phyloP scores from a whole-genome alignment of 1,284 basidiomycete species.

The Boletus mariae region DNA sequence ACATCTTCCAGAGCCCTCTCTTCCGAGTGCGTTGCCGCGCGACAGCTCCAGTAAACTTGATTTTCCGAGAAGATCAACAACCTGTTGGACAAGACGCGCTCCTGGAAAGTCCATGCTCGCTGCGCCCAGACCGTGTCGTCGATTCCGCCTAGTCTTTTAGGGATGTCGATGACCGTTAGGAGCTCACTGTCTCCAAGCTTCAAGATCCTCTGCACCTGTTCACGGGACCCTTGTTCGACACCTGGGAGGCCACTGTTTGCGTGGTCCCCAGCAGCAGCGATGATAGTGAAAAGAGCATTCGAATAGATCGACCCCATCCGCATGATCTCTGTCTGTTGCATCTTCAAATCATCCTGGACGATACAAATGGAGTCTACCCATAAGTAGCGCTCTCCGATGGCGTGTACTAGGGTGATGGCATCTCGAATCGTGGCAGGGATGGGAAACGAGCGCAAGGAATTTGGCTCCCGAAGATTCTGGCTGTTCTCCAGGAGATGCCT shows the following conservation, averaged over 20 bases:
- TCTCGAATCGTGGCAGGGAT: constrained; percentile 21
- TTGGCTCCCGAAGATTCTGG: constrained; percentile 4
- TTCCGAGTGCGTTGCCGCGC: constrained; percentile 10
- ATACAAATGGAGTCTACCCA: constrained; percentile 28
- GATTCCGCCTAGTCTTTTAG: too few species aligned
- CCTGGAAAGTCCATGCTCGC: constrained; percentile 26
- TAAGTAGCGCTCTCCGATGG: constrained; percentile 22
- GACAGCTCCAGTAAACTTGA: constrained; percentile 23
- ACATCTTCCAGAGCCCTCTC: constrained; percentile 14
- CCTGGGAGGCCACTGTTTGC: constrained; percentile 17
- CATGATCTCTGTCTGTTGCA: constrained; percentile 16
- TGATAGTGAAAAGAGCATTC: constrained; percentile 18
- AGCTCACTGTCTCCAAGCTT: constrained; percentile 10
- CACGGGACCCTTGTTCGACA: constrained; percentile 5
- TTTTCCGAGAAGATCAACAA: constrained; percentile 17
- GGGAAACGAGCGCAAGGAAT: constrained; percentile 6
- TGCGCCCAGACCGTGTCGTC: constrained; percentile 10
- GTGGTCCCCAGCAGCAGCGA: too few species aligned
- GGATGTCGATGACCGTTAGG: too few species aligned
- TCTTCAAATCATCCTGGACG: constrained; percentile 16
- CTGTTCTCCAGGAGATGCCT: constrained; percentile 14
- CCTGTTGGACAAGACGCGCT: constrained; percentile 20
- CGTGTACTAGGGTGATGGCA: constrained; percentile 15
- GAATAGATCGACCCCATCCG: constrained; percentile 22
- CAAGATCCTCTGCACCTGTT: constrained; percentile 10